Base-by-base conservation (phyloP, 768 basidiomycete genomes). In the Xerocomellus dryophilus region DNA sequence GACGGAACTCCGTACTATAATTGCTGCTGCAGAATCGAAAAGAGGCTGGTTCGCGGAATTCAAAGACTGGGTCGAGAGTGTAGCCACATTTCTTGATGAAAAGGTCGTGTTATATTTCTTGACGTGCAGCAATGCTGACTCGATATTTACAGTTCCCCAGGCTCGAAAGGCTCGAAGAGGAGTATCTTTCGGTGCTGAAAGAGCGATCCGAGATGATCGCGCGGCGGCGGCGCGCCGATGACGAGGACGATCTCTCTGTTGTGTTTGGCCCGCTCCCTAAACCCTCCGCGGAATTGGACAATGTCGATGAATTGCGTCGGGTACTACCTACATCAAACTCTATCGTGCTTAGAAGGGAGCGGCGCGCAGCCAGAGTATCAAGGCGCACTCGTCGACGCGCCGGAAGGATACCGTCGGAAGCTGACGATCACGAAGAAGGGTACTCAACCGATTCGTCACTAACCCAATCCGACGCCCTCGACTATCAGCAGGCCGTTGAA, bases 371-470 rank as follows among this genome's bases (percentile, higher is more conserved):
- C 5, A 84, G 93, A 38, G 63, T 71, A 5, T 71, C 75, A 18
- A 83, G 93, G 14, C 81, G 83, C 32, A 62, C 73, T 32, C 67
- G 67, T 29, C 81, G 85, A 34, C 71, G 61, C 35, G 43, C 71
- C 62, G 36, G 48, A 35, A 74, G 74, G 11, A 59, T 61, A 29
- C 27, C 47, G 23, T 32, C 54, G 10, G 51, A 61, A 14, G 55
- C 68, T 27, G 68, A 77, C 54, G 7, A 39, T 38, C 56, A 35
- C 20, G 87, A 93, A 60, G 90, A 93, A 68, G 94, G 93, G 0
- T 93, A 84, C 61, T 94, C 92, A 15, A 96, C 94, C 0, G 94
- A 96, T 64, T 81, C 86, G 0, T 83, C 84, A 4, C 73, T 96
- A 5, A 74, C 80, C 2, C 77, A 81, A 14, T 74, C 81, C 3